Evolutionary conservation across 2,329 filamentous ascomycete genomes (phyloP), one percentile per base, ranked within the genome.

Genomic region (Sphaerulina populicola): DNA sequence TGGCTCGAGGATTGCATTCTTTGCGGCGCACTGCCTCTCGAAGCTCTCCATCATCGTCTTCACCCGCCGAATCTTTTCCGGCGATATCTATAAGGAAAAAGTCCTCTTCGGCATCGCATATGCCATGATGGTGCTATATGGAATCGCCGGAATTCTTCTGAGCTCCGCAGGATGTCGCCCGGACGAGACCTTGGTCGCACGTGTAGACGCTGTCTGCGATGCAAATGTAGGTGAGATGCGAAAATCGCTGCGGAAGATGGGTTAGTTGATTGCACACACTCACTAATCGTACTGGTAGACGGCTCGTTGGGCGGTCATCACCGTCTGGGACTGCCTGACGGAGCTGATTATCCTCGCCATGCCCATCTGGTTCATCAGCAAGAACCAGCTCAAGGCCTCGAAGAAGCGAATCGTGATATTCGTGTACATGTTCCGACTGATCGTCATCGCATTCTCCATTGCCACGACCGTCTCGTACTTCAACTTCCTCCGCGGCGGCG

Each of bases 321-420:
- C 54, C 18, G 45, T 47, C 29, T 44, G 59, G 31, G 58, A 60
- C 27, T 55, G 56, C 38, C 14, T 60, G 23, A 60, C 54, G 39
- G 58, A 60, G 38, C 42, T 60, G 47, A 42, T 57, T 38, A 51
- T 60, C 49, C 47, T 60, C 18, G 57, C 55, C 35, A 55, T 60
- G 51, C 58, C 58, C n/a, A 47, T 59, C 45, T 60, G 57, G 56
- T 60, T 60, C 53, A 55, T 60, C 44, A 49, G 49, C 48, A 60
- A 59, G 41, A 59, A 59, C 37, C 51, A 60, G 42, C 52, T 60
- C 42, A 55, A 55, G 33, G 56, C 54, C 27, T 55, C 52, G 14
- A 60, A 60, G 44, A 60, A 60, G 44, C 49, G 53, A 33, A 57
- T 58, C 41, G 56, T 60, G 3, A 50, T 58, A 37, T 60, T 58